Evolutionary conservation across 768 basidiomycete genomes (phyloP).

Genomic region (Pleurotus citrinopileatus): DNA sequence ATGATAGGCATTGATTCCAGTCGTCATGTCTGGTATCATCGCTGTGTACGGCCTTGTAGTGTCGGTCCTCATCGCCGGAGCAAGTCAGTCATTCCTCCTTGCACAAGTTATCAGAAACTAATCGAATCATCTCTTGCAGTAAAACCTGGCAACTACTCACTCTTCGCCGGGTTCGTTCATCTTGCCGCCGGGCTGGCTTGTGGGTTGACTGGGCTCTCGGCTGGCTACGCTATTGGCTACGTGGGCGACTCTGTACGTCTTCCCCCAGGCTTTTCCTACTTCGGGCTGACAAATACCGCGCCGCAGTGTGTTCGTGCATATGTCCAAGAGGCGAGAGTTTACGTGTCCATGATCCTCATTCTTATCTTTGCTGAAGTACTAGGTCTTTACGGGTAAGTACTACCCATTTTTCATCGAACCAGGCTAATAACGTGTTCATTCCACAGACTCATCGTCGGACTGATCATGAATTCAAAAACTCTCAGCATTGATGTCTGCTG

Average conservation of each 20-base stretch:
- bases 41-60: conserved; percentile 97
- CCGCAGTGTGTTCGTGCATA: conserved; percentile 86
- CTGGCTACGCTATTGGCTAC: conserved; percentile 92
- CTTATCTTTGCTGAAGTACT: conserved; percentile 91
- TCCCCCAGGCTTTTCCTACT: not conserved
- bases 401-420: not conserved
- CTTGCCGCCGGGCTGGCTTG: conserved; percentile 91
- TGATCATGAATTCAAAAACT: conserved; percentile 87
- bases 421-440: not conserved
- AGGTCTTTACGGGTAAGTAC: conserved; percentile 77
- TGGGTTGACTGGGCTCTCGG: conserved; percentile 87
- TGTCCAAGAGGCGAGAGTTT: conserved; percentile 86
- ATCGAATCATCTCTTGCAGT: too few relatives aligned
- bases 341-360: conserved; percentile 95
- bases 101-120: too few relatives aligned
- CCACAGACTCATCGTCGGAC: conserved; percentile 75
- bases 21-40: conserved; percentile 98
- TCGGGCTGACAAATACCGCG: not conserved
- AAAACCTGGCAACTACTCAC: conserved; percentile 69
- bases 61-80: conserved; percentile 85
- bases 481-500: conserved; percentile 37
- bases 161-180: conserved; percentile 88
- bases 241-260: conserved; percentile 87
- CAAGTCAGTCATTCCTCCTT: conserved; percentile 29
- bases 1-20: conserved; percentile 84